These are phyloP conservation scores for Aristolochia contorta DNA, from an alignment of 164 flowering plant genomes.

Conservation along the genomic window DNA sequence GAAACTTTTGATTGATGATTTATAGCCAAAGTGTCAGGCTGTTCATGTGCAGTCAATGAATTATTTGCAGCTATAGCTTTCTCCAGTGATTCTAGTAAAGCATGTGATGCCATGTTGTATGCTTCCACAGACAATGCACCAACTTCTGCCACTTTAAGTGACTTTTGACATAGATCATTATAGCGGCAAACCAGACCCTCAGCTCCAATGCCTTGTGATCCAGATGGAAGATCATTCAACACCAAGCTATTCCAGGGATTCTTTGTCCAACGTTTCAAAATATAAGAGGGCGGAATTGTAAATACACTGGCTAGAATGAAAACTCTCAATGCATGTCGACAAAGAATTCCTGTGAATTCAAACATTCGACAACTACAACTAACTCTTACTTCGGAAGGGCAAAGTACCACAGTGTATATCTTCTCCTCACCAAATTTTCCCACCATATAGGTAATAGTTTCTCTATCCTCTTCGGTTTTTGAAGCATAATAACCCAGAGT, in stretches of 20 bases:
- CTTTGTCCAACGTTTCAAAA: conserved; percentile 41
- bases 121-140: conserved; percentile 35
- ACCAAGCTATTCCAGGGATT: conserved; percentile 30
- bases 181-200: conserved; percentile 25
- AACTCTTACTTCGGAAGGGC: conserved; percentile 2
- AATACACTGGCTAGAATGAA: background rate
- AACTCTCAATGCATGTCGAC: conserved; percentile 10
- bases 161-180: conserved; percentile 35
- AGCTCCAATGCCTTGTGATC: conserved; percentile 12
- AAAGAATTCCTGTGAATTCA: conserved; percentile 8
- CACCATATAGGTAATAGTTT: conserved; percentile 4
- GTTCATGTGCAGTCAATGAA: background rate
- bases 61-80: conserved; percentile 4
- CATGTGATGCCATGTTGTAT: conserved; percentile 38
- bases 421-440: conserved; percentile 8
- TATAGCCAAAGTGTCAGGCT: background rate
- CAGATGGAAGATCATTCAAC: conserved; percentile 18
- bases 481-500: conserved; percentile 6
- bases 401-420: background rate
- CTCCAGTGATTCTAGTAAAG: conserved; percentile 14
- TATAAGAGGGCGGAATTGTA: conserved; percentile 20
- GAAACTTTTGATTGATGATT: background rate
- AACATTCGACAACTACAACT: conserved; percentile 9
- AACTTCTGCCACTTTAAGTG: conserved; percentile 40
- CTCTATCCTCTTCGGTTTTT: conserved; percentile 5